phyloP scores from a whole-genome alignment of 179 eudicot species.

The Silene noctiflora region DNA sequence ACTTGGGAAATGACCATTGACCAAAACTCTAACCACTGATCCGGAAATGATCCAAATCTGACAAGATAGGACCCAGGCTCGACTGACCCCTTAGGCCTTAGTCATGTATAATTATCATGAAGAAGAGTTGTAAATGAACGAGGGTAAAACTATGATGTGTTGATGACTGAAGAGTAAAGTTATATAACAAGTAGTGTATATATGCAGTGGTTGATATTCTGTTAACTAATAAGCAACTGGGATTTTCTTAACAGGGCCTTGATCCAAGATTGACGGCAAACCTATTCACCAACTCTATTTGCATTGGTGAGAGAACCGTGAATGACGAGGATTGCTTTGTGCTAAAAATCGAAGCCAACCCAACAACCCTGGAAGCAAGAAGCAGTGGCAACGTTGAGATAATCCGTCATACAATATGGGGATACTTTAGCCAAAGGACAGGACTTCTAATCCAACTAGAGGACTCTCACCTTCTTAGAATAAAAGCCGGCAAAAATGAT shows the following conservation, averaged over 20 bases:
- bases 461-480: conserved; percentile 73
- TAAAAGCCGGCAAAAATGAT: conserved; percentile 48
- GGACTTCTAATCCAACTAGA: conserved; percentile 72
- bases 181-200: background rate
- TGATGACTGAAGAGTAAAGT: background rate
- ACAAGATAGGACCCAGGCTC: background rate
- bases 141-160: background rate
- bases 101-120: too few relatives aligned
- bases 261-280: conserved; percentile 81
- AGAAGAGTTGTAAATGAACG: too few relatives aligned
- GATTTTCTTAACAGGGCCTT: conserved; percentile 53
- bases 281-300: conserved; percentile 65
- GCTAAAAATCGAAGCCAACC: conserved; percentile 66
- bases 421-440: conserved; percentile 88
- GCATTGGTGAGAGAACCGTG: conserved; percentile 70
- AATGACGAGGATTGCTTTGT: conserved; percentile 79
- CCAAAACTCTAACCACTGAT: background rate
- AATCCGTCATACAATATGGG: conserved; percentile 83
- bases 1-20: background rate
- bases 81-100: background rate
- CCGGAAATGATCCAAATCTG: background rate
- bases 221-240: conserved; percentile 16
- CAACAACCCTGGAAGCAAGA: conserved; percentile 63
- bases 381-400: conserved; percentile 78
- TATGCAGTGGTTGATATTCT: background rate